Percentiles rank a stretch among this genome's conserved stretches.
Evolutionary conservation across 176 grass and related monocot species (phyloP).

Genomic region (Leersia perrieri): DNA sequence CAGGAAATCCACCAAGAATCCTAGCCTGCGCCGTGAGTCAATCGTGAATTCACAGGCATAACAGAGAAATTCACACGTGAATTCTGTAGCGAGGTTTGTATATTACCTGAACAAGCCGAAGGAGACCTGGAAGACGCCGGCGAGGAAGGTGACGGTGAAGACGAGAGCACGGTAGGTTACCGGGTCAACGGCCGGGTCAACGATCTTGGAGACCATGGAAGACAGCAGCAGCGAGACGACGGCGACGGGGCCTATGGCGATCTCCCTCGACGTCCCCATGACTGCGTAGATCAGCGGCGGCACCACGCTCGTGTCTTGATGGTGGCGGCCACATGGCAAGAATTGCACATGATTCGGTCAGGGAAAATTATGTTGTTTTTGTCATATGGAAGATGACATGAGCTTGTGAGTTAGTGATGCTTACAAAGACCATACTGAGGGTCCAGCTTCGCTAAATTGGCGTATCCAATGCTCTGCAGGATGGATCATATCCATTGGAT

Average conservation of each 20-base stretch:
- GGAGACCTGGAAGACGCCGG: conserved; percentile 76
- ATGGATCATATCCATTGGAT: conserved; percentile 9
- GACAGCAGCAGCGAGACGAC: conserved; percentile 94
- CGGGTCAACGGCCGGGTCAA: conserved; percentile 69
- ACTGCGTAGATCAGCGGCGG: conserved; percentile 90
- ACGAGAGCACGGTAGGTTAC: conserved; percentile 59
- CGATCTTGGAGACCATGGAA: conserved; percentile 81
- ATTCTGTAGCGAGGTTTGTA: no score
- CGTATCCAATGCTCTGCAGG: conserved; percentile 95
- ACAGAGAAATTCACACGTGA: conserved; percentile 16
- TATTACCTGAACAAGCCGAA: conserved; percentile 81
- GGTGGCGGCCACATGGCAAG: neutral
- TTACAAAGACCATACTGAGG: conserved; percentile 97
- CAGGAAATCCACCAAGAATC: conserved; percentile 87
- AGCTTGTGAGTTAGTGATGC: conserved; percentile 20
- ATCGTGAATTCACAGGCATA: no score
- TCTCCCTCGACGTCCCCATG: conserved; percentile 87
- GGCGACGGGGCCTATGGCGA: conserved; percentile 88
- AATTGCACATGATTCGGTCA: neutral
- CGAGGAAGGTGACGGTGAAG: conserved; percentile 87
- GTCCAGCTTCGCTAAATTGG: conserved; percentile 83
- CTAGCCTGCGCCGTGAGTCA: conserved; percentile 55
- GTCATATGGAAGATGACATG: neutral
- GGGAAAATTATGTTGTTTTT: neutral
- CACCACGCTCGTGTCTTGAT: conserved; percentile 78